phyloP scores from a whole-genome alignment of 371 early-diverging fungal genomes.

The Rhizomucor pusillus region DNA sequence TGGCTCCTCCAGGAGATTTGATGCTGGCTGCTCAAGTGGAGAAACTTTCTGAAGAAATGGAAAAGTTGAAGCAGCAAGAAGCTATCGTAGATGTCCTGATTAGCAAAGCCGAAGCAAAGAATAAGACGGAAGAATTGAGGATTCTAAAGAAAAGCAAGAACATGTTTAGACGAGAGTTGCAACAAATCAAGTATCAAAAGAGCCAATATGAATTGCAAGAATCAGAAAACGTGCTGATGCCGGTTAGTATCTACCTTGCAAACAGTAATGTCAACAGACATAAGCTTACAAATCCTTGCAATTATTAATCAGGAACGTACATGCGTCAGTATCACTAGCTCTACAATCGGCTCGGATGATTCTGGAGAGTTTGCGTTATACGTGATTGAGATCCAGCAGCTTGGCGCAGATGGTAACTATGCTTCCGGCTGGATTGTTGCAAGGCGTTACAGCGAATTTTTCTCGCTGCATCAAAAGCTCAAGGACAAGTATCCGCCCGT shows the following conservation, averaged over 20 bases:
- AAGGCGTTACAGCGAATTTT: constrained; percentile 81
- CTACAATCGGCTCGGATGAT: constrained; percentile 52
- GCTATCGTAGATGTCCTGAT: constrained; percentile 67
- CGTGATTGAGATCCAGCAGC: constrained; percentile 75
- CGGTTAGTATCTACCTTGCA: too few species aligned
- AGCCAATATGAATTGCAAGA: constrained; percentile 62
- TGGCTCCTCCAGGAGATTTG: constrained; percentile 71
- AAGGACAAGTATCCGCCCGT: constrained; percentile 56
- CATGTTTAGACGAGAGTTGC: constrained; percentile 58
- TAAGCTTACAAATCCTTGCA: too few species aligned
- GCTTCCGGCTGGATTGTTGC: constrained; percentile 78
- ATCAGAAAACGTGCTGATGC: constrained; percentile 65
- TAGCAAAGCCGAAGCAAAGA: constrained; percentile 52
- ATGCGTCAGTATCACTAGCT: constrained; percentile 56
- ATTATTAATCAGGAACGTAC: constrained; percentile 49
- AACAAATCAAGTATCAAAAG: constrained; percentile 65
- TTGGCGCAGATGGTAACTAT: constrained; percentile 48
- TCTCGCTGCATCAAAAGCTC: constrained; percentile 70
- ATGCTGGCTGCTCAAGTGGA: constrained; percentile 56
- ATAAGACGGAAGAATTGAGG: constrained; percentile 54
- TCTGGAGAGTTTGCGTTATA: constrained; percentile 72
- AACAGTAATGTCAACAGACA: too few species aligned
- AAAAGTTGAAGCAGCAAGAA: constrained; percentile 62
- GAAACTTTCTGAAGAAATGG: constrained; percentile 52
- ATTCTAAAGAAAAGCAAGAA: constrained; percentile 62